Percentiles rank a stretch among this genome's conserved stretches.
Conservation (phyloP, 225 moss, liverwort and hornwort species). For the Marchantia polymorpha region DNA sequence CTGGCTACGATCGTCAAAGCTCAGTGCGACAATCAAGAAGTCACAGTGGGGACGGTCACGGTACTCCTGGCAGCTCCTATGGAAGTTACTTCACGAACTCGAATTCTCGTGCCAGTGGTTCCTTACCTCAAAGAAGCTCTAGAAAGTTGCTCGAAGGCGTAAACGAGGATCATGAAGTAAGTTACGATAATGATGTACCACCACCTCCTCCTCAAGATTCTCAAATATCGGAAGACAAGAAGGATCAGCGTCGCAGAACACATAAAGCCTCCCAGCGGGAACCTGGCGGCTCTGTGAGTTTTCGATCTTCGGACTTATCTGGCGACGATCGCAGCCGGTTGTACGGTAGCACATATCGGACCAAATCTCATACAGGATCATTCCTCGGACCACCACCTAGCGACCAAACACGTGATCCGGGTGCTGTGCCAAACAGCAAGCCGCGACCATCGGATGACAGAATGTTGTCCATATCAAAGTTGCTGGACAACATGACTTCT, state of each 20-base stretch:
- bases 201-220: neutral
- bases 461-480: slow-evolving; percentile 5
- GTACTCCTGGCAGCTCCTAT: neutral
- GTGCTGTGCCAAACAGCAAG: neutral
- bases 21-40: neutral
- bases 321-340: neutral
- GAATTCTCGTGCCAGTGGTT: neutral
- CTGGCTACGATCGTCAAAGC: neutral
- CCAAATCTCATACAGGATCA: neutral
- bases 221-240: neutral
- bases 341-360: neutral
- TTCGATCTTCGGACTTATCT: neutral
- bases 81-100: neutral
- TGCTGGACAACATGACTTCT: slow-evolving; percentile 9
- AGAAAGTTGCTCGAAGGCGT: neutral
- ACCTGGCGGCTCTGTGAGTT: neutral
- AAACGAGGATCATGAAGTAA: neutral
- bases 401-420: too few species aligned
- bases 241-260: neutral
- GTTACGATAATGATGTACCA: neutral
- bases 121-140: neutral
- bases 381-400: neutral
- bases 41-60: neutral
- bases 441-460: neutral
- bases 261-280: neutral